Percentiles rank a stretch among this genome's conserved stretches.
Conservation (phyloP, 1,139 yeast species). For the Candida gigantensis region DNA sequence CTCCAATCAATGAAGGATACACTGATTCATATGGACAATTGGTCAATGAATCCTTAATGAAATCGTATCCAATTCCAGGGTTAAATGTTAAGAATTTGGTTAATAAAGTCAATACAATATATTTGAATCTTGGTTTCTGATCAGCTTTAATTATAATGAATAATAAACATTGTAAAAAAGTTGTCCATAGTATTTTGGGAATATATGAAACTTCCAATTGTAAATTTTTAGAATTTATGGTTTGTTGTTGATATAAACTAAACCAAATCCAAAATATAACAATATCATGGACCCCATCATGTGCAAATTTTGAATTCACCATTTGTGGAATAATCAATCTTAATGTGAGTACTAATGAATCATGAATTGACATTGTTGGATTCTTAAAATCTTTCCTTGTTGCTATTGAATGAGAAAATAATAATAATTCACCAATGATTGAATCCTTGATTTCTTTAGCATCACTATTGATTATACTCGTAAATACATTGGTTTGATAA, state of each 20-base stretch:
- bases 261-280: conserved; percentile 45
- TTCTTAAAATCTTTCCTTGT: conserved; percentile 17
- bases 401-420: conserved; percentile 28
- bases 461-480: conserved; percentile 28
- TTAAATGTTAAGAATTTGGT: conserved; percentile 56
- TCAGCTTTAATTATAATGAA: conserved; percentile 22
- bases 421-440: conserved; percentile 29
- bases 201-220: conserved; percentile 32
- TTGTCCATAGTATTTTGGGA: conserved; percentile 31
- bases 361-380: conserved; percentile 27
- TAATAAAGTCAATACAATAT: conserved; percentile 47
- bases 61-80: conserved; percentile 61
- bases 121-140: conserved; percentile 23
- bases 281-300: conserved; percentile 30
- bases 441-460: conserved; percentile 31
- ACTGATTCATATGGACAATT: conserved; percentile 68
- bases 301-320: conserved; percentile 28
- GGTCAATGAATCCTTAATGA: conserved; percentile 63
- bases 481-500: conserved; percentile 31
- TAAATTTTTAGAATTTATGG: conserved; percentile 1
- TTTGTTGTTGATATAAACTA: conserved; percentile 27
- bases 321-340: conserved; percentile 39
- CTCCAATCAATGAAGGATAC: conserved; percentile 60
- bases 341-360: conserved; percentile 36
- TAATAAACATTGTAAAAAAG: conserved; percentile 38